Base-by-base conservation (phyloP, 2,329 filamentous ascomycete genomes). In the Fusarium albidum region DNA sequence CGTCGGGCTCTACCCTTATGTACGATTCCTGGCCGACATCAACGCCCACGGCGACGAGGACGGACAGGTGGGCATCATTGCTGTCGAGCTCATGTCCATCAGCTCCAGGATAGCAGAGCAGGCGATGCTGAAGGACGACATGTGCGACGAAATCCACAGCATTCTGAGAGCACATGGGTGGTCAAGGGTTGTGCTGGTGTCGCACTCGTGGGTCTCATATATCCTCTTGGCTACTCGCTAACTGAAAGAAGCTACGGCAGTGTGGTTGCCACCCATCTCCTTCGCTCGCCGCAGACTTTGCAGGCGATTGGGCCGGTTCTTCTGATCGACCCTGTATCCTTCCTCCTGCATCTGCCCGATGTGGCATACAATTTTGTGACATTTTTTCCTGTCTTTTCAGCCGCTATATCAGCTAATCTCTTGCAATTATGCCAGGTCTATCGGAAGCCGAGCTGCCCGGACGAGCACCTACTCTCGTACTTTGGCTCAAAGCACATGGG, bases 331-430 rank as follows among this genome's bases (percentile, higher is more conserved):
- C 85, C 85, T 0, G 82, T 88, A 1, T 81, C 81, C 0, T 78
- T 87, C 39, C 69, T 86, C 1, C 72, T 88, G 3, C 83, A 88
- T 65, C 77, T 86, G 9, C 83, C 84, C 5, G 80, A 86, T 57
- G 82, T 88, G 9, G 82, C 83, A 2, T 87, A 84, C 68, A 88
- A 87, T 60, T 88, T 88, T 67, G 67, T 69, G 52, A 48, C 8
- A 26, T 50, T 35, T 49, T 34, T 47, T 35, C 45, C 21, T 21
- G 21, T 44, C 9, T 5, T 11, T 3, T 44, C 27, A n/a, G 12
- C 32, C 6, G 31, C 1, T 11, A 43, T 9, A 35, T 14, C 38
- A 4, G 17, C 57, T 63, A 57, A 62, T 39, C 33, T 43, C 33
- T 21, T 21, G 21, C 6, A 49, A 44, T 2, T 2, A 10, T 27